phyloP scores from a whole-genome alignment of 352 stramenopile species.

The Globisporangium carolinianum region DNA sequence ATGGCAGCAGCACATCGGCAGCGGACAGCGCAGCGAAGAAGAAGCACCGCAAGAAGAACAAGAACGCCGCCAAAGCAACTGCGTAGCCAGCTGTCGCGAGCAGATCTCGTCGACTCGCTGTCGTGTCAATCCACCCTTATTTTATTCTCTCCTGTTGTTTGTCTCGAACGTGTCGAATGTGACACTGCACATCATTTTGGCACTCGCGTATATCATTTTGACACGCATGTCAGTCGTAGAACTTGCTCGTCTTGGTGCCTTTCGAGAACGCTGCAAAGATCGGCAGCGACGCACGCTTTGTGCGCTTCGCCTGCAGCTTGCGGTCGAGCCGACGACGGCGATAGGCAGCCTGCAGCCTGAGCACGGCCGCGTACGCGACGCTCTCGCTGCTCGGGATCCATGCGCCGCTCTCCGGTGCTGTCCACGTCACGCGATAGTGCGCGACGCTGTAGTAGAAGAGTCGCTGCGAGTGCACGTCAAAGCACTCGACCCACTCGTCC shows the following conservation, averaged over 20 bases:
- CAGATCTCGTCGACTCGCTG: not conserved
- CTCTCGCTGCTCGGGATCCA: constrained; percentile 48
- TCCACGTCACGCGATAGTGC: constrained; percentile 35
- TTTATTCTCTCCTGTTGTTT: not conserved
- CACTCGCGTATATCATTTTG: not conserved
- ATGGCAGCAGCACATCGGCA: constrained; percentile 2
- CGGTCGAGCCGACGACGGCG: constrained; percentile 35
- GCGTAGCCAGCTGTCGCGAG: no score
- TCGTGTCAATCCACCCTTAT: not conserved
- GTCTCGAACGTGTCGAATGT: not conserved
- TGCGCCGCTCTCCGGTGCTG: constrained; percentile 31
- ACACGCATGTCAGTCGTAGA: not conserved
- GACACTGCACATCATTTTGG: no score
- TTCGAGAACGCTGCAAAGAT: constrained; percentile 30
- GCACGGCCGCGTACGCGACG: constrained; percentile 39
- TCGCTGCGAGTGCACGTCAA: constrained; percentile 29
- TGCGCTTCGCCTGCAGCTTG: constrained; percentile 35
- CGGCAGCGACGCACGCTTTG: constrained; percentile 47
- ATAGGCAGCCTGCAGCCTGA: constrained; percentile 54
- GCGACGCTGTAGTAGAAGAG: constrained; percentile 64
- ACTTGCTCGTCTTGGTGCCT: constrained; percentile 8
- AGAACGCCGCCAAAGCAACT: constrained; percentile 17
- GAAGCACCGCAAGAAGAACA: constrained; percentile 59
- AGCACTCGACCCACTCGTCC: constrained; percentile 64
- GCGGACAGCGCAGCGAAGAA: constrained; percentile 28